Conservation (phyloP, 495 filamentous ascomycete species). For the Xylaria castorea region DNA sequence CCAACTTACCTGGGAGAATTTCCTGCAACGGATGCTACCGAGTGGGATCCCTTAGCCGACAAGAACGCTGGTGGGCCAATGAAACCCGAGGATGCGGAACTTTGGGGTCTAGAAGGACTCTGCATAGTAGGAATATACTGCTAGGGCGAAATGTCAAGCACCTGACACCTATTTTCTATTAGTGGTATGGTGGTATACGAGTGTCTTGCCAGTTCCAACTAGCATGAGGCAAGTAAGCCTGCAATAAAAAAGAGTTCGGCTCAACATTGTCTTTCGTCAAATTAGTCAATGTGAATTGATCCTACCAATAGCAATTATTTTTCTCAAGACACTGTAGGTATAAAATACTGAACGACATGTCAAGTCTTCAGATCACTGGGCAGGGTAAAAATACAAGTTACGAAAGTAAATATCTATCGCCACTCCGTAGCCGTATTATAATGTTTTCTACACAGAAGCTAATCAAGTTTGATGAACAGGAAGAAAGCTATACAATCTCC, state of each 20-base stretch:
- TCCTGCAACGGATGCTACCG: not conserved
- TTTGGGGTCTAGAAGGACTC: constrained; percentile 4
- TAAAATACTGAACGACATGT: not conserved
- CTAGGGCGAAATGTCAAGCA: too few relatives aligned
- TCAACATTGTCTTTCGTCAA: not conserved
- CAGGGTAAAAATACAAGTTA: not conserved
- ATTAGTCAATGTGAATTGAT: not conserved
- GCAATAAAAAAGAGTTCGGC: not conserved
- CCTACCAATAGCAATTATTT: not conserved
- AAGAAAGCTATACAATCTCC: not conserved
- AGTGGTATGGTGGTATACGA: too few relatives aligned
- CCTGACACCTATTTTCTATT: too few relatives aligned
- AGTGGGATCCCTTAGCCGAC: constrained; percentile 10
- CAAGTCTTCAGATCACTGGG: not conserved
- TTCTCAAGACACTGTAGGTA: not conserved
- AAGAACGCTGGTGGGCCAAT: not conserved
- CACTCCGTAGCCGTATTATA: constrained; percentile 3
- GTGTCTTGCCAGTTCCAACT: too few relatives aligned
- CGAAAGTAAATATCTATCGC: not conserved
- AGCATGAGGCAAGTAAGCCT: not conserved
- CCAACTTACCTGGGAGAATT: too few relatives aligned
- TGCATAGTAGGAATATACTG: not conserved
- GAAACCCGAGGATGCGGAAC: not conserved
- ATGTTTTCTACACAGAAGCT: not conserved
- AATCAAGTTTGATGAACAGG: not conserved